Conservation (phyloP, 192 early-diverging fungal species). For the Podochytrium sp. region DNA sequence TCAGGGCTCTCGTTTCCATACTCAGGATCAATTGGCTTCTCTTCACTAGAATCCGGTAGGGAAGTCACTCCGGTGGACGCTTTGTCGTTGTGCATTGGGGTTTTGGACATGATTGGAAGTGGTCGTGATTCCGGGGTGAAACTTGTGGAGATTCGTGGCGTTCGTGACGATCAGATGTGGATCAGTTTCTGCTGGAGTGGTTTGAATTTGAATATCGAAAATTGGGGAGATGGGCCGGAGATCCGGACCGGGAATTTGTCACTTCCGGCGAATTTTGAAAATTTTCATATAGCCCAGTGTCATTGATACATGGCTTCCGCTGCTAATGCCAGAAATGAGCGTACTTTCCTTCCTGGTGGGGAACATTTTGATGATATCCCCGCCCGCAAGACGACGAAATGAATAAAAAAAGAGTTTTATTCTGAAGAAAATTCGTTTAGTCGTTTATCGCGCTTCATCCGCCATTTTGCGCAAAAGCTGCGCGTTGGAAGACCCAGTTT, state of each 20-base stretch:
- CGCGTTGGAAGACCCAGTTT: constrained; percentile 46
- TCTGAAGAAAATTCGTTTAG: background rate
- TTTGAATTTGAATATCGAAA: too few relatives aligned
- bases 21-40: background rate
- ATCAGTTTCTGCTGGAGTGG: background rate
- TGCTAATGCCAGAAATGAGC: too few relatives aligned
- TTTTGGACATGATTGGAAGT: background rate
- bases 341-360: too few relatives aligned
- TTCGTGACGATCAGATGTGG: background rate
- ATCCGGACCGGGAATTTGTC: too few relatives aligned
- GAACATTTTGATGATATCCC: too few relatives aligned
- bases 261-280: too few relatives aligned
- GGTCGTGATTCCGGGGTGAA: background rate
- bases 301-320: too few relatives aligned
- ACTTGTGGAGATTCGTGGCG: background rate
- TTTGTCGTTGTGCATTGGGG: background rate
- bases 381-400: too few relatives aligned
- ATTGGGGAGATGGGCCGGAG: too few relatives aligned
- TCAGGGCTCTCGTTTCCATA: background rate
- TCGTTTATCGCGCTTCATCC: background rate
- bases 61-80: background rate
- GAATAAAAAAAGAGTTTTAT: background rate
- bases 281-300: too few relatives aligned
- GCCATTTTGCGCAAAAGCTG: constrained; percentile 58
- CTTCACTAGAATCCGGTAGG: background rate